Base-by-base conservation (phyloP, 345 rosid species). In the Anastatica hierochuntica region DNA sequence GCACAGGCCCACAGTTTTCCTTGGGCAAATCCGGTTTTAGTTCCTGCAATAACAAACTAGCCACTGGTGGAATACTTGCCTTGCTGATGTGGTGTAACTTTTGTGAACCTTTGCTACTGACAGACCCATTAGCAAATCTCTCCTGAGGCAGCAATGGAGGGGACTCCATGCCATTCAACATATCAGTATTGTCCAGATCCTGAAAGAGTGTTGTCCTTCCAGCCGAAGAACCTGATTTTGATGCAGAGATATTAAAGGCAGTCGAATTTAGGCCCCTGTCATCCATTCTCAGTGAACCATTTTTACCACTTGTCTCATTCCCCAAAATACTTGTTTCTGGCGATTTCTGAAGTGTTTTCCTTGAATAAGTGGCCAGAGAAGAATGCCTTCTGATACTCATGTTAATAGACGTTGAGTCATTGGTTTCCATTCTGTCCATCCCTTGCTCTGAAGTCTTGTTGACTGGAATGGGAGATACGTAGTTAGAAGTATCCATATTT, bases 271-370 rank as follows among this genome's bases (percentile, higher is more conserved):
- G 20, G 60, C 29, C 48, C 34, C 56, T 53, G 41, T 57, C 44
- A 38, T 49, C 58, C 33, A 41, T 48, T 52, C 40, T 49, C 21
- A 66, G 61, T 43, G 73, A 73, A 48, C 64, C 60, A 43, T 62
- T 48, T 42, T 17, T 41, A 40, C 42, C 53, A 52, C 69, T 54
- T 9, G 70, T 62, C 41, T 27, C 49, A 45, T 67, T 70, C 35
- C 64, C 67, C 33, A 67, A 51, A 60, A 62, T 77, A 41, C 62
- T 23, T 58, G 81, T 58, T 24, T 58, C 63, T 20, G 79, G 44
- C 10, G 75, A 66, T 47, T 44, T 76, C 52, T 37, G 59, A 30
- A 62, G 69, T n/a, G 71, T 58, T 69, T 68, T 82, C 70, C 87
- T 77, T 39, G 76, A 49, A 68, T 79, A 79, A 69, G 70, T 76